Evolutionary conservation across 495 filamentous ascomycete species (phyloP), one percentile per base, ranked within the genome.

Genomic region (Aspergillus ellipticus): DNA sequence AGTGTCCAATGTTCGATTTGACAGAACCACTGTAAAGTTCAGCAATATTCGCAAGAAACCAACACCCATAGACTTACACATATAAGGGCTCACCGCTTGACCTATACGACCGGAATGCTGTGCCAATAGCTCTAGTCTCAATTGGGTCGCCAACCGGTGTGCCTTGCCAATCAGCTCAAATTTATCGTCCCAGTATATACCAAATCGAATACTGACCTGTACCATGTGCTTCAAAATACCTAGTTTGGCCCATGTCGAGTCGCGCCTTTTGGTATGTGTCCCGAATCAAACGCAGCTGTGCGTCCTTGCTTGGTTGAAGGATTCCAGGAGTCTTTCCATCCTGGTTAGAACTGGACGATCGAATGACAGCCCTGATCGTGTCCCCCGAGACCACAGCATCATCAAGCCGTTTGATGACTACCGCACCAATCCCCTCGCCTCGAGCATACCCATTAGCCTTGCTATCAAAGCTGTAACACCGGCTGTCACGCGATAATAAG

Each of bases 291-390:
- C 49, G 51, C 43, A 61, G 65, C 56, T 79, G 77, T 3, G 68
- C 71, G 13, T 66, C 53, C 8, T 45, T 45, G 48, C 64, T 80
- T 1, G 78, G 78, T 6, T 71, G 60, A 0, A 72, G 74, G 43
- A 79, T 74, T 5, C 73, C 74, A 10, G 53, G 43, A 10, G 75
- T 80, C 6, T 73, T 78, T 9, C 83, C 83, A 66, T 88, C 83
- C 55, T 85, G 68, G 20, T 75, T 74, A 20, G 63, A 58, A 2
- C 59, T 65, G 0, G 63, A 64, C 17, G 67, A 62, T 11, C 66
- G 64, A 39, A 71, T 68, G 2, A 78, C 59, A 2, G 73, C 75
- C 2, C 74, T 70, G 24, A 83, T 75, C 0, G 66, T 59, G 62
- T 82, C 74, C 8, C 70, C 71, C 33, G 77, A 70, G 19, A 53